Base-by-base conservation (phyloP, 2,329 filamentous ascomycete species). In the Colletotrichum lupini region DNA sequence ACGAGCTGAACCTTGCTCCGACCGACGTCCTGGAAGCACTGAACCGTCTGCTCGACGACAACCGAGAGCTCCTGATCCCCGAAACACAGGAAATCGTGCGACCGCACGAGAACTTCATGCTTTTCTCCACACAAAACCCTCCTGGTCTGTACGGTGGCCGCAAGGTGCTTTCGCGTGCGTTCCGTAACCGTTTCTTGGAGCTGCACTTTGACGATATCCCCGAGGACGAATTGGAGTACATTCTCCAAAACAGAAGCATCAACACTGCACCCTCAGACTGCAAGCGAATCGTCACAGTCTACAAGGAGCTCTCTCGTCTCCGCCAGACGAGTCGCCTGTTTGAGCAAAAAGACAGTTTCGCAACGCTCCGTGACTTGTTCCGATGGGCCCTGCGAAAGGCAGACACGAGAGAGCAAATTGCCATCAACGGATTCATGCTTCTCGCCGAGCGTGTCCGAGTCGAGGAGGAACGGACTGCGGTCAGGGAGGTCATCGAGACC, bases 201-300 rank as follows among this genome's bases (percentile, higher is more conserved):
- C 86, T 99, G 5, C 97, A 99, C 82, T 98, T 98, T 78, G 97
- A 98, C 77, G 97, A 99, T 79, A 99, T 99, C 28, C 97, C 97
- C 0, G 95, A 98, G 80, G 92, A 95, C 75, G 97, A 99, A 80
- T 85, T 99, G 57, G 95, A 97, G 78, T 94, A 92, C 55, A 99
- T 99, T 77, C 82, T 99, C 42, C 94, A 97, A 79, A 92, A 95
- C 80, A 90, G 97, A 74, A 97, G 95, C 72, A 91, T 95, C 77
- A 95, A 91, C 75, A 92, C 97, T 16, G 94, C 97, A 0, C 95
- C 96, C 5, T 96, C 95, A 0, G 97, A 98, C 85, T 98, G 96
- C 80, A 91, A 91, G 75, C 91, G 94, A 64, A 98, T 99, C 72
- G 97, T 99, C 4, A 90, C 92, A 9, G 96, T 98, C 0, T 99